Evolutionary conservation across 257 asterid genomes (phyloP).

Genomic region (Mitragyna speciosa): DNA sequence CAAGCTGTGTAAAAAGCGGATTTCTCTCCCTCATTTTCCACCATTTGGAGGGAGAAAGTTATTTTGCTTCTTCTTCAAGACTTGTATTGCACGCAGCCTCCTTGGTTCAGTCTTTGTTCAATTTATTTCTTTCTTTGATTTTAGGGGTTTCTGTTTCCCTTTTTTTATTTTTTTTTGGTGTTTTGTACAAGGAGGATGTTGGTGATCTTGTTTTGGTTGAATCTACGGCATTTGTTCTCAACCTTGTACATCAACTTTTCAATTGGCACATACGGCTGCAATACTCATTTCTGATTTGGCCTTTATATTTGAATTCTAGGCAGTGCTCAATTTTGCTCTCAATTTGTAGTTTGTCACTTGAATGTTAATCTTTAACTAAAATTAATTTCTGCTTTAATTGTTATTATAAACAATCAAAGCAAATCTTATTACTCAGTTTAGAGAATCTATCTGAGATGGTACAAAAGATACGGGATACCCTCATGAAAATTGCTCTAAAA

Average conservation of each 20-base stretch:
- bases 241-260: background rate
- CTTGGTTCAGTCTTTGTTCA: background rate
- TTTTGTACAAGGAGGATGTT: no score
- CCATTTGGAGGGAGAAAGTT: slow-evolving; percentile 21
- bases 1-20: slow-evolving; percentile 44
- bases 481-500: no score
- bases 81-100: slow-evolving; percentile 20
- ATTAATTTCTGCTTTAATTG: no score
- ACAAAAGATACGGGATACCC: no score
- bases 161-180: no score
- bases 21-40: slow-evolving; percentile 24
- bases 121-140: background rate
- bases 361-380: no score
- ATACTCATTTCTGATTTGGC: background rate
- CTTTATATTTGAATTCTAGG: background rate
- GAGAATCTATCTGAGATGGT: no score
- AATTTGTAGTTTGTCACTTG: no score
- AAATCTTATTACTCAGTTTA: no score
- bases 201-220: background rate
- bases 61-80: slow-evolving; percentile 18
- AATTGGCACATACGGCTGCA: background rate
- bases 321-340: no score
- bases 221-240: background rate
- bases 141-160: background rate
- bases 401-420: no score